Evolutionary conservation across 257 asterid genomes (phyloP).

Genomic region (Scutellaria galericulata): DNA sequence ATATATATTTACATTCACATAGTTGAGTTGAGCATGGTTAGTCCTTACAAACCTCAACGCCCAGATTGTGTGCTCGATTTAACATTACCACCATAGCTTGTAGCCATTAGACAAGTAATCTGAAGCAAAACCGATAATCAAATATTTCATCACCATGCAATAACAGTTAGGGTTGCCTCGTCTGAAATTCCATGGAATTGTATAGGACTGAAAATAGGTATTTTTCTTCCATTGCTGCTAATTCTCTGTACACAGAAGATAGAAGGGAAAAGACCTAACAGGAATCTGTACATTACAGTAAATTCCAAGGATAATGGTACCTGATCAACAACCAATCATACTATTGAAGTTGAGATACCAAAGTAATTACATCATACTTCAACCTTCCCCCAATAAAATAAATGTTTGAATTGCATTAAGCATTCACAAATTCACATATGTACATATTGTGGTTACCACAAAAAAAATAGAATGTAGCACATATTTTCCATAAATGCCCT

Average conservation of each 20-base stretch:
- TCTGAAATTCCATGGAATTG: neutral
- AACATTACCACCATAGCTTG: too few relatives aligned
- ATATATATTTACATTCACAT: neutral
- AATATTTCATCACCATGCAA: slow-evolving; percentile 8
- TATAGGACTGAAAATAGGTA: neutral
- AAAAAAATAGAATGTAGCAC: neutral
- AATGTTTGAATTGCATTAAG: slow-evolving; percentile 20
- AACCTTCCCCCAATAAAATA: neutral
- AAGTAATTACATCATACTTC: too few relatives aligned
- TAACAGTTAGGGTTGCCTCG: neutral
- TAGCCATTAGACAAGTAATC: neutral
- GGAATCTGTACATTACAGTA: slow-evolving; percentile 1
- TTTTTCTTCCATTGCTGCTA: neutral
- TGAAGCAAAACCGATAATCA: neutral
- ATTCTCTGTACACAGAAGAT: neutral
- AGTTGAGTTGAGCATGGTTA: neutral
- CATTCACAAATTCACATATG: slow-evolving; percentile 25
- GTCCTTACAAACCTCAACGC: neutral
- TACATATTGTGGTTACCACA: slow-evolving; percentile 28
- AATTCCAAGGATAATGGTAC: slow-evolving; percentile 2
- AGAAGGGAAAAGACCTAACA: neutral
- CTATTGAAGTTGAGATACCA: neutral
- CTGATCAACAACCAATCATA: neutral
- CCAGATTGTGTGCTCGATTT: neutral
- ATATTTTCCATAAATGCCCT: neutral